phyloP scores from a whole-genome alignment of 495 filamentous ascomycete genomes.

The Talaromyces nanjingensis region DNA sequence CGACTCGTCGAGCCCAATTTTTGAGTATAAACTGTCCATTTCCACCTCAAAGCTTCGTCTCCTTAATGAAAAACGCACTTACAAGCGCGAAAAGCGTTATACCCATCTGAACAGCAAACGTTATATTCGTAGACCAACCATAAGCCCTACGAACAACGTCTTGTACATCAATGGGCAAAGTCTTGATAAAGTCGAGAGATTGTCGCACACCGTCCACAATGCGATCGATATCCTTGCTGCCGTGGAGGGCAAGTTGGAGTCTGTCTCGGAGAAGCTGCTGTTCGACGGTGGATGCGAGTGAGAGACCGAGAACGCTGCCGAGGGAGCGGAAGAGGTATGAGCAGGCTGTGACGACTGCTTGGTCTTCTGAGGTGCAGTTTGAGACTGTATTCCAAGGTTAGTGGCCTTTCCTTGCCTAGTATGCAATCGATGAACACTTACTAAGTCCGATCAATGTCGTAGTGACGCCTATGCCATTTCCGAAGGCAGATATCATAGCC shows the following conservation, averaged over 20 bases:
- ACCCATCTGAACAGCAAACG: conserved; percentile 37
- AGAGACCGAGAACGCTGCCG: conserved; percentile 70
- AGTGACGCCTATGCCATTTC: conserved; percentile 64
- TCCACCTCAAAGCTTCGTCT: conserved; percentile 25
- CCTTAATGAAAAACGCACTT: conserved; percentile 38
- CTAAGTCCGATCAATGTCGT: conserved; percentile 58
- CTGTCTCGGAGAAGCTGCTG: conserved; percentile 61
- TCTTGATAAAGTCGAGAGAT: conserved; percentile 65
- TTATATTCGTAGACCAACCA: conserved; percentile 43
- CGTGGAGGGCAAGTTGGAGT: conserved; percentile 45
- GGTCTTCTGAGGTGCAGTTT: conserved; percentile 59
- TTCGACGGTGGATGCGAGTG: conserved; percentile 61
- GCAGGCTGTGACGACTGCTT: conserved; percentile 76
- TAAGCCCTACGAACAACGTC: conserved; percentile 65
- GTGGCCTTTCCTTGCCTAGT: neutral
- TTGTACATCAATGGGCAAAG: conserved; percentile 54
- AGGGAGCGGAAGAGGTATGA: conserved; percentile 82
- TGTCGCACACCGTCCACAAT: conserved; percentile 69
- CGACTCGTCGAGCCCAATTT: neutral
- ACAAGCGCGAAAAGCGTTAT: conserved; percentile 40
- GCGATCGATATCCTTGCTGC: conserved; percentile 53
- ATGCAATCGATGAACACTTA: conserved; percentile 21
- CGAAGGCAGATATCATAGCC: conserved; percentile 47
- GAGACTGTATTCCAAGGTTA: conserved; percentile 47
- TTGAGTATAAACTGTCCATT: neutral